Evolutionary conservation across 2,329 filamentous ascomycete genomes (phyloP), one percentile per base, ranked within the genome.

Genomic region (Byssothecium circinans): DNA sequence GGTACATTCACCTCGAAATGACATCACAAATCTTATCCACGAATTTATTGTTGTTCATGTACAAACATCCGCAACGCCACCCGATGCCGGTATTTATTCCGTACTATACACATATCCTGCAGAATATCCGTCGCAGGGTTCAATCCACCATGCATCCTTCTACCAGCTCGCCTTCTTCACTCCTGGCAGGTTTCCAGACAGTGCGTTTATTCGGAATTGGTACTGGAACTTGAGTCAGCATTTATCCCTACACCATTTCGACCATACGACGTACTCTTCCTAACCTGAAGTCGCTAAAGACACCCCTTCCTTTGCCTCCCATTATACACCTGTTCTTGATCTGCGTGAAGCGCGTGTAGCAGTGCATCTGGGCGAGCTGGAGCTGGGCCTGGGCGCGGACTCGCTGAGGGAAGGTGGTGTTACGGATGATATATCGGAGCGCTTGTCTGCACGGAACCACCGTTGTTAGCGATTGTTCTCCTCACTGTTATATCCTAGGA

Each of bases 81-180:
- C 61, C 59, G 57, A 69, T 67, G 62, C 57, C 41, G 30, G 44
- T 49, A 20, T 39, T 39, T 18, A 48, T 36, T 43, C 45, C 47
- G 37, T 66, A 57, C 45, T 63, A 49, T 64, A 65, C 60, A 65
- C 49, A 42, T 52, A 32, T 47, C 30, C 19, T 34, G 25, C 23
- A 27, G 12, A 12, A 39, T 27, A 33, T 14, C 27, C 23, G 15
- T 30, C 15, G 25, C 15, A 12, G 14, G 14, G 8, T 40, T 25
- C 23, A 22, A 20, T 14, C 8, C 40, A 5, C 14, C 18, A 3
- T 14, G 12, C 58, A 50, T 55, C 51, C 45, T 23, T 19, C 46
- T 89, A 99, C 94, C 94, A 99, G 74, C 89, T 95, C 41, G 94
- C 94, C 79, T 95, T 95, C 81, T 86, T 90, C 45, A 99, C 94